Conservation (phyloP, 2,329 filamentous ascomycete species). For the Byssochlamys sp. region DNA sequence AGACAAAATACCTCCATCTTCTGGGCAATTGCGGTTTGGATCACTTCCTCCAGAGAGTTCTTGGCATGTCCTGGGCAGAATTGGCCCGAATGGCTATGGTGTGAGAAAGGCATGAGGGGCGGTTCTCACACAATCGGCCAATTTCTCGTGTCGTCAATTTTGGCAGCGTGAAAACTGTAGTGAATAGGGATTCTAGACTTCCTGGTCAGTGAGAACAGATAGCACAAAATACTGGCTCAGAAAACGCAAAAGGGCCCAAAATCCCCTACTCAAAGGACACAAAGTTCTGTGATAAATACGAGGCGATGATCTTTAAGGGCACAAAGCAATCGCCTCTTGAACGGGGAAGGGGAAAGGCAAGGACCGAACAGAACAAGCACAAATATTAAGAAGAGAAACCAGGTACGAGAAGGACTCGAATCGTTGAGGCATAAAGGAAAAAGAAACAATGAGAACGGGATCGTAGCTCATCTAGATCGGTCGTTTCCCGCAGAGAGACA, state of each 20-base stretch:
- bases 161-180: background rate
- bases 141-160: background rate
- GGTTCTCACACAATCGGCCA: background rate
- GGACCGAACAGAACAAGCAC: background rate
- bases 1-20: constrained; percentile 76
- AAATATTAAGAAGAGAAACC: background rate
- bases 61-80: constrained; percentile 88
- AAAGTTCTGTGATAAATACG: too few species aligned
- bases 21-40: constrained; percentile 66
- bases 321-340: background rate
- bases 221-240: background rate
- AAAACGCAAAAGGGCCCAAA: background rate
- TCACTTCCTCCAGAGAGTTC: constrained; percentile 71
- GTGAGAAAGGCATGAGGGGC: constrained; percentile 78
- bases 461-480: background rate
- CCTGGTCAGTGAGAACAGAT: background rate
- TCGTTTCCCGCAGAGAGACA: background rate
- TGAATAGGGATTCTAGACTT: background rate
- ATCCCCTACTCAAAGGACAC: too few species aligned
- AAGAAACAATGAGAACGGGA: background rate
- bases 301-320: background rate
- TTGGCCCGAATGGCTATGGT: constrained; percentile 95
- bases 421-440: background rate
- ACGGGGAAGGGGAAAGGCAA: background rate
- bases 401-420: background rate